A percentile compares a stretch with the other conserved stretches of the same genome.
Evolutionary conservation across 208 protist species (phyloP).

Genomic region (Acanthamoeba healyi): DNA sequence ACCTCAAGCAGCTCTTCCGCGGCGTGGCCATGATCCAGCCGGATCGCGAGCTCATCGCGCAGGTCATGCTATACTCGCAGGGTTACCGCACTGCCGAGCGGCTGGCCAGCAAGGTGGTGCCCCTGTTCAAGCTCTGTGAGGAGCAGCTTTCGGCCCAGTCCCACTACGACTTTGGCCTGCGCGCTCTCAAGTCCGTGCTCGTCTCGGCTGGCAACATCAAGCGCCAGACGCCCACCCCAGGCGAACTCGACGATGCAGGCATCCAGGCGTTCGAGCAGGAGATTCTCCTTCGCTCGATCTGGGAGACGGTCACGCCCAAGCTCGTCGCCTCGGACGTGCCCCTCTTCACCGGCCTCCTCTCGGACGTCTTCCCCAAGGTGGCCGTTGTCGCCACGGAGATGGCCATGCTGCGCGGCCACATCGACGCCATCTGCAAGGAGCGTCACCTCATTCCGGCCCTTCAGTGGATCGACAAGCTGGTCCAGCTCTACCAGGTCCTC

Average conservation of each 20-base stretch:
- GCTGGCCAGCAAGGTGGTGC: constrained; percentile 98
- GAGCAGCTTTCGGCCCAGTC: constrained; percentile 98
- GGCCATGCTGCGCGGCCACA: constrained; percentile 79
- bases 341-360: constrained; percentile 96
- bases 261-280: constrained; percentile 89
- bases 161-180: constrained; percentile 99
- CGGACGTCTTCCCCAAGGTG: constrained; percentile 96
- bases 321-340: constrained; percentile 96
- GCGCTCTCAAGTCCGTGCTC: constrained; percentile 99
- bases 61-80: constrained; percentile 99
- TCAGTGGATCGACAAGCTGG: constrained; percentile 97
- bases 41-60: constrained; percentile 98
- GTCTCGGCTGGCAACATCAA: constrained; percentile 97
- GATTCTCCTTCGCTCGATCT: constrained; percentile 95
- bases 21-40: constrained; percentile 98
- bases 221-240: constrained; percentile 85
- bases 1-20: constrained; percentile 99
- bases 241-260: neutral
- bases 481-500: constrained; percentile 98
- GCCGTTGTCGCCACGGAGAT: constrained; percentile 4
- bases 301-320: constrained; percentile 98
- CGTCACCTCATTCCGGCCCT: constrained; percentile 86
- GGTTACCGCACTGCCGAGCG: constrained; percentile 98
- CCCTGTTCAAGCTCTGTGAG: constrained; percentile 98
- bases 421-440: constrained; percentile 92